Percentiles rank a stretch among this genome's conserved stretches.
phyloP scores from a whole-genome alignment of 2,329 filamentous ascomycete genomes.

The Alternaria brassicicola region DNA sequence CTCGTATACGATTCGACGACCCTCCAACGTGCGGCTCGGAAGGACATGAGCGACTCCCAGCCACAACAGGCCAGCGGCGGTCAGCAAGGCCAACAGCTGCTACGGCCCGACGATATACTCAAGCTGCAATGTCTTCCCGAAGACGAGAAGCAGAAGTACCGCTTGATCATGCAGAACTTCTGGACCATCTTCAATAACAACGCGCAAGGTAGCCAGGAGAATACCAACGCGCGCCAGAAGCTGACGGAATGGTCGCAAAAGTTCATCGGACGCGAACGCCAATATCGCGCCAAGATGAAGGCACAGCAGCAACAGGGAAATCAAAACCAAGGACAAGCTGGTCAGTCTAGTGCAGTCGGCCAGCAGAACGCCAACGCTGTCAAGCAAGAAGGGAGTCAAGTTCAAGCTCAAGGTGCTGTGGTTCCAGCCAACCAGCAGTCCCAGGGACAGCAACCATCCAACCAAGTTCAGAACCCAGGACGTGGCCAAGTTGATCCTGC shows the following conservation, averaged over 20 bases:
- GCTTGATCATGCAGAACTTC: slow-evolving; percentile 58
- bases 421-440: slow-evolving; percentile 11
- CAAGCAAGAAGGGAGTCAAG: slow-evolving; percentile 27
- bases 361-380: slow-evolving; percentile 41
- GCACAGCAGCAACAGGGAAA: slow-evolving; percentile 25
- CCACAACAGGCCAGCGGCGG: slow-evolving; percentile 34
- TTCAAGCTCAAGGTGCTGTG: slow-evolving; percentile 11
- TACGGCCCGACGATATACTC: slow-evolving; percentile 45
- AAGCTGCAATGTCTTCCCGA: slow-evolving; percentile 54
- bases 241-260: slow-evolving; percentile 58
- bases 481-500: slow-evolving; percentile 33
- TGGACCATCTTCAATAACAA: slow-evolving; percentile 60
- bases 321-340: slow-evolving; percentile 29
- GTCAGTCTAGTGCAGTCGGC: slow-evolving; percentile 30
- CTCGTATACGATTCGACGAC: not conserved
- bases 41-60: slow-evolving; percentile 45
- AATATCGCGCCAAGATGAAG: slow-evolving; percentile 51
- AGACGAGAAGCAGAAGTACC: slow-evolving; percentile 62
- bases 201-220: slow-evolving; percentile 56
- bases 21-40: slow-evolving; percentile 14
- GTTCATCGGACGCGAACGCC: slow-evolving; percentile 56
- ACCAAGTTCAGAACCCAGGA: slow-evolving; percentile 14
- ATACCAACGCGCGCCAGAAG: slow-evolving; percentile 57
- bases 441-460: slow-evolving; percentile 20
- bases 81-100: slow-evolving; percentile 31